Evolutionary conservation across 2,329 filamentous ascomycete genomes (phyloP), one percentile per base, ranked within the genome.

Genomic region (Kalaharituber pfeilii): DNA sequence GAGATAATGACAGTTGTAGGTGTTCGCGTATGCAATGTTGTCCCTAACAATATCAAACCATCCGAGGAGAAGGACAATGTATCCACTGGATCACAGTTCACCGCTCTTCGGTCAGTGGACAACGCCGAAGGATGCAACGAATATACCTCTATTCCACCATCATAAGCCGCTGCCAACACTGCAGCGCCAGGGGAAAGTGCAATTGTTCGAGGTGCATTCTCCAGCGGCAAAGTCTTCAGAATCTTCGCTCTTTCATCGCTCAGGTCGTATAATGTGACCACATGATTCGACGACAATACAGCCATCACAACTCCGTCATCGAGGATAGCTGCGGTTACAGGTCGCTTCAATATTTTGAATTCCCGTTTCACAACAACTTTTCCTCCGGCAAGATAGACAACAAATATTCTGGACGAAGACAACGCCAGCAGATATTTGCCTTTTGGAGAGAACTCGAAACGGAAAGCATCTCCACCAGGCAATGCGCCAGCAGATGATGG

Each of bases 71-170:
- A 91, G 2, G 79, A 75, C 49, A 91, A 69, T 2, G 78, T 73
- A 64, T 89, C 84, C 3, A 88, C 82, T 1, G 75, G 76, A 64
- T 84, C 80, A 64, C 84, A 89, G 64, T 87, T 86, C 55, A 89
- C 84, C 9, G 84, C 78, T 61, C 85, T 75, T 62, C 82, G 75
- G 61, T 87, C 82, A 0, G 78, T 83, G 11, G 76, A 68, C 26
- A 81, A 64, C 25, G 78, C 79, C 52, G 73, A 76, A 2, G 80
- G 72, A 49, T 77, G 78, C 36, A 94, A 71, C 4, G 86, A 84
- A 26, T 84, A 80, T 0, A 94, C 84, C 67, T 94, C 87, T 58
- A 94, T 88, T n/a, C 84, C 85, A 53, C 84, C 84, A 64, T 86
- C 80, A 67, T 88, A 93, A 6, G 86, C 86, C 15, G 86, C 82